phyloP scores from a whole-genome alignment of 2,329 filamentous ascomycete genomes.

The Talaromyces rugulosus region DNA sequence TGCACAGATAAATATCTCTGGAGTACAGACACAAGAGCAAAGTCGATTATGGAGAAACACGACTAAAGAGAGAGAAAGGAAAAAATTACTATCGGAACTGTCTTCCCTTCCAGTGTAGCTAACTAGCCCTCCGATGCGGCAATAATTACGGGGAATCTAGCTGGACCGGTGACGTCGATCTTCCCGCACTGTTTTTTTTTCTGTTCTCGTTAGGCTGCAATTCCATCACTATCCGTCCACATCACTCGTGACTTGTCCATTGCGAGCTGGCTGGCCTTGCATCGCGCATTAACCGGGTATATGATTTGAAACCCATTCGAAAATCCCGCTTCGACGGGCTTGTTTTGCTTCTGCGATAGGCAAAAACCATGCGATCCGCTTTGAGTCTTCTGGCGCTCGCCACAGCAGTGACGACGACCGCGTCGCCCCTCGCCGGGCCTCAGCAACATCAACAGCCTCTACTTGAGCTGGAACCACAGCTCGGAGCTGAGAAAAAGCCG shows the following conservation, averaged over 20 bases:
- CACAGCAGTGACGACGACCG: not conserved
- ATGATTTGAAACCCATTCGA: not conserved
- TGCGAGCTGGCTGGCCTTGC: not conserved
- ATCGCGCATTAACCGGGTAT: not conserved
- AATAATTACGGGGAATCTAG: not conserved
- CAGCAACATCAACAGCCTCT: constrained; percentile 5
- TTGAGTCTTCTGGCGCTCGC: not conserved
- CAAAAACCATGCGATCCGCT: not conserved
- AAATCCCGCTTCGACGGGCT: not conserved
- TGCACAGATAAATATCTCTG: not conserved
- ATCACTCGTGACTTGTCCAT: not conserved
- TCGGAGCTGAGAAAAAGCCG: constrained; percentile 1
- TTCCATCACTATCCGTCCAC: not conserved
- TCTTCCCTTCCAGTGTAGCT: not conserved
- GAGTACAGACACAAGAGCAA: not conserved
- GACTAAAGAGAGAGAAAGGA: not conserved
- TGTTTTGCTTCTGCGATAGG: not conserved
- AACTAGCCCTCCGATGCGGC: not conserved
- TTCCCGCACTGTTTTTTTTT: not conserved
- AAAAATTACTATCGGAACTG: not conserved
- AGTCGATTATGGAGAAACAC: not conserved
- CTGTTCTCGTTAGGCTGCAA: not conserved
- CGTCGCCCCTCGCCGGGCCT: constrained; percentile 4
- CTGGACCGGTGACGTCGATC: not conserved
- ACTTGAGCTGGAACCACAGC: not conserved